Percentiles rank a stretch among this genome's conserved stretches.
phyloP scores from a whole-genome alignment of 1,284 basidiomycete genomes.

The Ustilago hordei region DNA sequence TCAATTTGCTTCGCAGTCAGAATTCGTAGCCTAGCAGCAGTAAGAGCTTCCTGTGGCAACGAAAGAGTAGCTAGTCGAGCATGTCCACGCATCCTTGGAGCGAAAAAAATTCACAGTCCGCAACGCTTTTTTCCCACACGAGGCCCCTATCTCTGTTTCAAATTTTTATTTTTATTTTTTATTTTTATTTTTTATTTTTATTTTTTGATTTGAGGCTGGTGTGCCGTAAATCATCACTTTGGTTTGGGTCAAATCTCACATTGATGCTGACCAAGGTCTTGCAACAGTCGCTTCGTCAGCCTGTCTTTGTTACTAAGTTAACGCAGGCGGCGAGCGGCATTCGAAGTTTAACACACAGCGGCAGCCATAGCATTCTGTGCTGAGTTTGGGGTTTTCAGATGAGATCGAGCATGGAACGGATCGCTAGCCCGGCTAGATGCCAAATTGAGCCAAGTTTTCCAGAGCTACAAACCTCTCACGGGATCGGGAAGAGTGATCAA shows the following conservation, averaged over 20 bases:
- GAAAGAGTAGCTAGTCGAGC: background rate
- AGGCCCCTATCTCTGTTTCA: conserved; percentile 31
- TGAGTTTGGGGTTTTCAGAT: background rate
- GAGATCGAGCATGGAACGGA: background rate
- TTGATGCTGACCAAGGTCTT: background rate
- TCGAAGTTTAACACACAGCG: conserved; percentile 6
- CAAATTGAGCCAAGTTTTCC: background rate
- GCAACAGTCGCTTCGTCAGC: background rate
- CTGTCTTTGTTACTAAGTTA: background rate
- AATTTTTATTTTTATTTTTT: background rate
- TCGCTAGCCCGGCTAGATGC: background rate
- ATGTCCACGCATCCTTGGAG: conserved; percentile 1
- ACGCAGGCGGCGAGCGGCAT: conserved; percentile 7
- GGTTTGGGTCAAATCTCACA: background rate
- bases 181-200: background rate
- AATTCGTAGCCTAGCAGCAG: conserved; percentile 19
- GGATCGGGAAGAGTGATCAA: background rate
- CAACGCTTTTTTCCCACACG: conserved; percentile 13
- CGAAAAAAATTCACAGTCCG: conserved; percentile 10
- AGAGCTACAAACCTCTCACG: background rate
- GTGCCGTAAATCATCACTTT: background rate
- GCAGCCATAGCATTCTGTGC: background rate
- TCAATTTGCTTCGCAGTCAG: conserved; percentile 49
- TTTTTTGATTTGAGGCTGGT: background rate
- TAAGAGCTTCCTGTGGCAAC: too few species aligned